These are phyloP conservation scores for Parmelia sp. DNA, from an alignment of 495 filamentous ascomycete species.

Conservation along the genomic window DNA sequence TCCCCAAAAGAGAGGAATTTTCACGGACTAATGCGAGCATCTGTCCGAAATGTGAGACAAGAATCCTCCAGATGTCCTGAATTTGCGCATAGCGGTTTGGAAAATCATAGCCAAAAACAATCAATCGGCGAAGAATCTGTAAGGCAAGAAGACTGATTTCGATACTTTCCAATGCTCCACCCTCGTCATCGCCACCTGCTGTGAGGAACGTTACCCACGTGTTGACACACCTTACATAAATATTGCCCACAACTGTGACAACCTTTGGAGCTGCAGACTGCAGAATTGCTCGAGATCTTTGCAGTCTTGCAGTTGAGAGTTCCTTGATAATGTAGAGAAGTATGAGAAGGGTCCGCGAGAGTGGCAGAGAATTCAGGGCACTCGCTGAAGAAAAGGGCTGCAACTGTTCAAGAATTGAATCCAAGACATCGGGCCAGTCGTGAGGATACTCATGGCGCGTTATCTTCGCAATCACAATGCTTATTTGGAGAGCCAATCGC, in stretches of 20 bases:
- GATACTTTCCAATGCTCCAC: slow-evolving; percentile 53
- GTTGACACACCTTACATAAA: slow-evolving; percentile 70
- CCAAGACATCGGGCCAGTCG: slow-evolving; percentile 52
- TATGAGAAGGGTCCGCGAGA: slow-evolving; percentile 61
- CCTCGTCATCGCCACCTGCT: slow-evolving; percentile 49
- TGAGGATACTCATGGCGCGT: slow-evolving; percentile 79
- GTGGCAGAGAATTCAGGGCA: neutral
- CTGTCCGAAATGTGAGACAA: slow-evolving; percentile 62
- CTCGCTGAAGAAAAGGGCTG: neutral
- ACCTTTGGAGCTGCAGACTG: slow-evolving; percentile 73
- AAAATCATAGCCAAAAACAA: slow-evolving; percentile 75
- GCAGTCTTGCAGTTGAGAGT: slow-evolving; percentile 68
- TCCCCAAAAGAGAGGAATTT: slow-evolving; percentile 22
- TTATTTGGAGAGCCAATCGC: slow-evolving; percentile 75
- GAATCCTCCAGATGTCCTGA: slow-evolving; percentile 66
- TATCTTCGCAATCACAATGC: slow-evolving; percentile 80
- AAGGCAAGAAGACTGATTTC: slow-evolving; percentile 70
- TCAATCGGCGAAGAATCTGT: slow-evolving; percentile 71
- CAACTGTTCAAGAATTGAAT: slow-evolving; percentile 4
- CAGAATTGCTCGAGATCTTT: slow-evolving; percentile 60
- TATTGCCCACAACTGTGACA: slow-evolving; percentile 63
- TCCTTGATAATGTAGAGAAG: slow-evolving; percentile 86
- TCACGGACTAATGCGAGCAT: slow-evolving; percentile 44
- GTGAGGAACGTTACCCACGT: slow-evolving; percentile 60
- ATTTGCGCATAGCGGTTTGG: slow-evolving; percentile 73